phyloP scores from a whole-genome alignment of 2,329 filamentous ascomycete species.

The Ophiostoma himal-ulmi region DNA sequence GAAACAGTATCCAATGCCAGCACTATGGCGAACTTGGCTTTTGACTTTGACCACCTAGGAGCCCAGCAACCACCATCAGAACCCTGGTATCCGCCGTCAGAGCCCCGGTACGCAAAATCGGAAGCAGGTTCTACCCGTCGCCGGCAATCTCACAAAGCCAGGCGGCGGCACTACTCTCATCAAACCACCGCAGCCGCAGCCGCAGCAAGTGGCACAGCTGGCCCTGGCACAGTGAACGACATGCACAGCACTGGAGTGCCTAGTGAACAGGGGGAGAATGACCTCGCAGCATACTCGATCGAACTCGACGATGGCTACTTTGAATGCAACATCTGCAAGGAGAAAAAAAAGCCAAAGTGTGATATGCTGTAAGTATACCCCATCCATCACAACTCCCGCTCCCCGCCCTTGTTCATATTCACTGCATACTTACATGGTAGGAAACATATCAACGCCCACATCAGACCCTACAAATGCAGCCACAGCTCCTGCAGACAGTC shows the following conservation, averaged over 20 bases:
- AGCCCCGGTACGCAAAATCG: background rate
- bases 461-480: slow-evolving; percentile 76
- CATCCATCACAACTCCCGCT: too few species aligned
- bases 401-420: too few species aligned
- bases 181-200: background rate
- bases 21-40: background rate
- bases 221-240: background rate
- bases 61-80: background rate
- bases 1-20: background rate
- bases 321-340: background rate
- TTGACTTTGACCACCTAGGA: background rate
- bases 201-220: background rate
- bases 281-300: background rate
- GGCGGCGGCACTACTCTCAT: background rate
- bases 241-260: background rate
- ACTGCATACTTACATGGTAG: slow-evolving; percentile 39
- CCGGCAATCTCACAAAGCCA: background rate
- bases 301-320: background rate
- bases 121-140: background rate
- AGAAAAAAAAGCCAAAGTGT: background rate
- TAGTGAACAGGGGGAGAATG: background rate
- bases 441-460: slow-evolving; percentile 79
- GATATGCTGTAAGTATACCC: background rate
- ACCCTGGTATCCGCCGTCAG: background rate
- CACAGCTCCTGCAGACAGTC: slow-evolving; percentile 44